phyloP scores from a whole-genome alignment of 805 yeast species.

The Barnettozyma pratensis region DNA sequence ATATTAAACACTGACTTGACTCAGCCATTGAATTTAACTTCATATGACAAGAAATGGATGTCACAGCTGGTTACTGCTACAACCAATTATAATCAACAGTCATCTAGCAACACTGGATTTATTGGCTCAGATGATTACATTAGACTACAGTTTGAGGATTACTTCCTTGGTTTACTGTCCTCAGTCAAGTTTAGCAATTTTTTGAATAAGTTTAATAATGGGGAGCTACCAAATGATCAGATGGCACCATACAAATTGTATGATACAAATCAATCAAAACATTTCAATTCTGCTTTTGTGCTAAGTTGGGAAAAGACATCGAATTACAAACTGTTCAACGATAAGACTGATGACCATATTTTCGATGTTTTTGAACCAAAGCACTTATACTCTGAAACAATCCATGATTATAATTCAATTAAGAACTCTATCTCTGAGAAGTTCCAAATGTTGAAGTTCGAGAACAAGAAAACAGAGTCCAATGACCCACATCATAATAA shows the following conservation, averaged over 20 bases:
- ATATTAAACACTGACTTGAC: constrained; percentile 39
- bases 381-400: constrained; percentile 27
- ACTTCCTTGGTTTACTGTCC: constrained; percentile 69
- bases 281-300: constrained; percentile 43
- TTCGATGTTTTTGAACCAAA: constrained; percentile 56
- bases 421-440: constrained; percentile 15
- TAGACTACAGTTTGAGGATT: constrained; percentile 85
- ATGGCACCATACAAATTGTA: constrained; percentile 23
- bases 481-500: not conserved
- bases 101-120: constrained; percentile 40
- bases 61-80: constrained; percentile 44
- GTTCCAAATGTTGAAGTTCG: constrained; percentile 28
- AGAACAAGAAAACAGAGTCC: constrained; percentile 18
- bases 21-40: constrained; percentile 42
- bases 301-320: constrained; percentile 49
- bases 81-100: constrained; percentile 32
- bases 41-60: constrained; percentile 72
- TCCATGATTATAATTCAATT: constrained; percentile 10
- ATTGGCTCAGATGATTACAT: constrained; percentile 84
- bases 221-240: constrained; percentile 29
- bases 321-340: constrained; percentile 50
- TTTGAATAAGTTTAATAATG: constrained; percentile 30
- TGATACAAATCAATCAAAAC: constrained; percentile 30
- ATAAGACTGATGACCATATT: constrained; percentile 60
- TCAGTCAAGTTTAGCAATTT: constrained; percentile 67